Evolutionary conservation across 352 stramenopile genomes (phyloP).

Genomic region (Phytophthora fragariaefolia): DNA sequence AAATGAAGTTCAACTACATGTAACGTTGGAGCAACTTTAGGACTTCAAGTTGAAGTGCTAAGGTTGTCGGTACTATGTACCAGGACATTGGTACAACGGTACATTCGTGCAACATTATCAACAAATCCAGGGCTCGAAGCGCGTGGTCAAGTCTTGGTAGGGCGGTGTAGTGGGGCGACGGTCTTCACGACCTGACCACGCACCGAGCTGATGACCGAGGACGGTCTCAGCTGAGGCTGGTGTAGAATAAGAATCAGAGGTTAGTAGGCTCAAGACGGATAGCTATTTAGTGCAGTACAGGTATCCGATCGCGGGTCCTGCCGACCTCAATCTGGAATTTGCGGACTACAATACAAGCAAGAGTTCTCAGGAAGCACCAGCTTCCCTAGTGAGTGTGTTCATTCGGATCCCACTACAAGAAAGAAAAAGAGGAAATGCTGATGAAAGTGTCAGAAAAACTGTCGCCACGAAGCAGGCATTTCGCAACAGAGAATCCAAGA

Average conservation of each 20-base stretch:
- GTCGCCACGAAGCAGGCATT: too few species aligned
- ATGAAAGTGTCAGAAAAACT: too few species aligned
- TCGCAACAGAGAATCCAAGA: too few species aligned
- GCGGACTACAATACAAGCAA: background rate
- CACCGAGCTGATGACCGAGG: too few species aligned
- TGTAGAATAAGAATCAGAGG: background rate
- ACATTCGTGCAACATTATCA: background rate
- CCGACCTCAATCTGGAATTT: background rate
- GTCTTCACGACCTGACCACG: background rate
- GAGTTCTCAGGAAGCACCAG: background rate
- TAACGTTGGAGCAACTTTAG: constrained; percentile 7
- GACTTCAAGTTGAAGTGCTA: constrained; percentile 3
- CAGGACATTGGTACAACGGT: background rate
- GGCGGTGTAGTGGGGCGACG: background rate
- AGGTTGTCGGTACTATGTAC: background rate
- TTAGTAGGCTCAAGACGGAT: background rate
- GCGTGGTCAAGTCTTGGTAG: constrained; percentile 5
- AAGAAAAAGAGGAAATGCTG: too few species aligned
- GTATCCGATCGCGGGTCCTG: background rate
- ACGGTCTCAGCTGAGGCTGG: too few species aligned
- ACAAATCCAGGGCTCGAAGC: constrained; percentile 2
- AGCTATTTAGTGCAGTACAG: background rate
- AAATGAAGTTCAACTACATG: background rate
- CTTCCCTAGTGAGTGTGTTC: background rate
- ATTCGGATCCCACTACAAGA: too few species aligned